Evolutionary conservation across 345 rosid species (phyloP).

Genomic region (Eucalyptus fibrosa): DNA sequence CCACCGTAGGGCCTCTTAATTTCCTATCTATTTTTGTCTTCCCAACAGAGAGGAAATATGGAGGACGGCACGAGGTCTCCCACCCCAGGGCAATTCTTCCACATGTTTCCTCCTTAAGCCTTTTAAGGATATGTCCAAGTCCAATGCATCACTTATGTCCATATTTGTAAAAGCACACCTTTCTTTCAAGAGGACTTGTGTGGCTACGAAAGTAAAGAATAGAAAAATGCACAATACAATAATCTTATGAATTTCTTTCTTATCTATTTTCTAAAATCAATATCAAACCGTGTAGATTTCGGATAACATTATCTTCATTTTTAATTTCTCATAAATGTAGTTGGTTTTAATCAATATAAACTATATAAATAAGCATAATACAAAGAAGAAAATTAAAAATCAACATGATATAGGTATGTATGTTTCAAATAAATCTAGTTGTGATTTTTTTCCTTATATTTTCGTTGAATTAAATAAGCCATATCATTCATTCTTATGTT

Average conservation of each 20-base stretch:
- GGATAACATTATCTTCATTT: not conserved
- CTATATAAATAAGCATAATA: not conserved
- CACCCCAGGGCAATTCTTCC: accelerated
- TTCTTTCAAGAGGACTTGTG: no score
- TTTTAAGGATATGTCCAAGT: accelerated
- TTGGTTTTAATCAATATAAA: not conserved
- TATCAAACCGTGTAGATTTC: not conserved
- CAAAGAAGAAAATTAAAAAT: not conserved
- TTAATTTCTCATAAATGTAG: not conserved
- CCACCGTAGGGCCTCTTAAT: accelerated
- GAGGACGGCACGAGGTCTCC: accelerated
- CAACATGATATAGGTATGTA: not conserved
- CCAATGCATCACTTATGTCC: no score
- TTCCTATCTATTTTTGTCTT: accelerated
- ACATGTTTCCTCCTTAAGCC: no score
- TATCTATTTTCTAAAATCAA: not conserved
- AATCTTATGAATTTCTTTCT: not conserved
- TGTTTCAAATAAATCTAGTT: not conserved
- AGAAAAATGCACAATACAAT: not conserved
- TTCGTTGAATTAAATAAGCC: no score
- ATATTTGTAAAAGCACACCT: no score
- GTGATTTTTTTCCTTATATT: no score
- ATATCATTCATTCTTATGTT: no score
- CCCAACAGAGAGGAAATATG: accelerated
- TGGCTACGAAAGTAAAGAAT: no score